Percentiles rank a stretch among this genome's conserved stretches.
These are phyloP conservation scores for Nadsonia commutata DNA, from an alignment of 1,139 yeast genomes.

Conservation along the genomic window DNA sequence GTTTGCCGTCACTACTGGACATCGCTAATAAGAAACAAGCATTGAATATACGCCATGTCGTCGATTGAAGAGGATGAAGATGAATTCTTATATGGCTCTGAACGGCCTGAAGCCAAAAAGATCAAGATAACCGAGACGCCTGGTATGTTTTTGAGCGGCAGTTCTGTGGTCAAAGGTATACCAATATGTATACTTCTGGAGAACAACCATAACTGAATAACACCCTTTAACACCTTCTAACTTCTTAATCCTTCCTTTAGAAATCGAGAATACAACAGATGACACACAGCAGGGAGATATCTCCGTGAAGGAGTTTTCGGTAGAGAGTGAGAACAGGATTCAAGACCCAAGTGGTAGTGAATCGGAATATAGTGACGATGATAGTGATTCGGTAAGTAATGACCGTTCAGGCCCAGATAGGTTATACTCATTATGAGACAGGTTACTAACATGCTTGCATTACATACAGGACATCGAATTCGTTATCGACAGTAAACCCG, in stretches of 20 bases:
- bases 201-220: too few relatives aligned
- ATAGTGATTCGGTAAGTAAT: conserved; percentile 12
- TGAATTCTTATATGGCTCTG: conserved; percentile 72
- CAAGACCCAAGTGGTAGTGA: conserved; percentile 5
- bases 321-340: conserved; percentile 5
- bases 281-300: conserved; percentile 6
- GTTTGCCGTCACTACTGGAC: too few relatives aligned
- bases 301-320: conserved; percentile 2
- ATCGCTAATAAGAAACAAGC: too few relatives aligned
- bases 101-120: conserved; percentile 31
- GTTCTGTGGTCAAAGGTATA: too few relatives aligned
- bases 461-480: conserved; percentile 43
- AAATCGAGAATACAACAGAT: too few relatives aligned
- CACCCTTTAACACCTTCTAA: too few relatives aligned
- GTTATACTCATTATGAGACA: conserved; percentile 14
- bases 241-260: too few relatives aligned
- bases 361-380: conserved; percentile 8
- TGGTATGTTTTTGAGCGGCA: conserved; percentile 2
- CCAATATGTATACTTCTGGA: too few relatives aligned
- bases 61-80: conserved; percentile 52
- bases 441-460: conserved; percentile 17
- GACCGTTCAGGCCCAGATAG: too few relatives aligned
- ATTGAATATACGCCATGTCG: conserved; percentile 4
- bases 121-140: conserved; percentile 14
- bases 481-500: conserved; percentile 37